A percentile compares a stretch with the other conserved stretches of the same genome.
Evolutionary conservation across 495 filamentous ascomycete species (phyloP).

Genomic region (Rhypophila decipiens): DNA sequence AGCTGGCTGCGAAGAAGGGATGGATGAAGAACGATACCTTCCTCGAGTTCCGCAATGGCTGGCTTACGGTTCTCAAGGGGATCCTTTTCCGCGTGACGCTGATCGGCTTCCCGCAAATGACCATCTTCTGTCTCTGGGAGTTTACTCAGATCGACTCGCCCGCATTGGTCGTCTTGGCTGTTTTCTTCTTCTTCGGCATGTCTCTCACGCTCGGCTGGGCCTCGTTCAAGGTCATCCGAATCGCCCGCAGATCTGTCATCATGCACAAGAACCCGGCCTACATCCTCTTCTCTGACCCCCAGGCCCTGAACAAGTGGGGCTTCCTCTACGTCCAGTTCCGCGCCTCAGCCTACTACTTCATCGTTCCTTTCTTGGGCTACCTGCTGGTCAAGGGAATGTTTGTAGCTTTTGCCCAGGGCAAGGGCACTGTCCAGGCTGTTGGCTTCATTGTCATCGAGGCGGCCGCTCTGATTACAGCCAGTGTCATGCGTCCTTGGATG

Average conservation of each 20-base stretch:
- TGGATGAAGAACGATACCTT: slow-evolving; percentile 87
- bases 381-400: slow-evolving; percentile 84
- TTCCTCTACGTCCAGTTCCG: slow-evolving; percentile 98
- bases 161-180: slow-evolving; percentile 79
- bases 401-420: slow-evolving; percentile 73
- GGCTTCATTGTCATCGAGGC: slow-evolving; percentile 83
- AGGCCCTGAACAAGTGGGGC: slow-evolving; percentile 94
- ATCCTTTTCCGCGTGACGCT: slow-evolving; percentile 91
- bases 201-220: slow-evolving; percentile 80
- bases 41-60: slow-evolving; percentile 88
- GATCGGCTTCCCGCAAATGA: slow-evolving; percentile 93
- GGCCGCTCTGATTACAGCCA: slow-evolving; percentile 67
- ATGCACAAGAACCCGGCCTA: slow-evolving; percentile 98
- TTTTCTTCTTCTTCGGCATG: slow-evolving; percentile 87
- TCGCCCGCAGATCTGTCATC: slow-evolving; percentile 80
- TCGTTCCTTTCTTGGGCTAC: slow-evolving; percentile 75
- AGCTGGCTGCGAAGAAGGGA: slow-evolving; percentile 62
- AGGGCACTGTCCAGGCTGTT: slow-evolving; percentile 71
- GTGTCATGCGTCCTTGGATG: slow-evolving; percentile 91
- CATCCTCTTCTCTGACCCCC: slow-evolving; percentile 93
- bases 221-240: slow-evolving; percentile 77
- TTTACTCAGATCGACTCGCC: slow-evolving; percentile 79
- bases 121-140: slow-evolving; percentile 91
- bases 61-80: slow-evolving; percentile 54
- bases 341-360: slow-evolving; percentile 95